These are phyloP conservation scores for Abrus pulchellus DNA, from an alignment of 306 rosid genomes.

Conservation along the genomic window DNA sequence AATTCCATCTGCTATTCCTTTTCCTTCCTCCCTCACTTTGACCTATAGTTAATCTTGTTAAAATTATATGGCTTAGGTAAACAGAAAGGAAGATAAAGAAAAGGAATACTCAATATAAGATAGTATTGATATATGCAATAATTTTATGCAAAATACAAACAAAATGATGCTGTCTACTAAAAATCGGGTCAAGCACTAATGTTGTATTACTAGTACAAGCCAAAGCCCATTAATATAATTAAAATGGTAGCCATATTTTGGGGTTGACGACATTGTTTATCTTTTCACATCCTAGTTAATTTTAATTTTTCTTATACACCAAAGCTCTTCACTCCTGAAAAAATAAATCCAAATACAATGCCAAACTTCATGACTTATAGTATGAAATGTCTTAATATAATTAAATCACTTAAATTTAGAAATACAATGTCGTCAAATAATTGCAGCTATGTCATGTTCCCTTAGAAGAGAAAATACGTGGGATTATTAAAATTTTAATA, in stretches of 20 bases:
- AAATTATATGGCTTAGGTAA: neutral
- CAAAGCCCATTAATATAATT: neutral
- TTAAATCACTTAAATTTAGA: neutral
- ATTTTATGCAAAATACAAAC: neutral
- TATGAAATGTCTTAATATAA: neutral
- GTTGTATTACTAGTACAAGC: constrained; percentile 4
- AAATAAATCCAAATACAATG: neutral
- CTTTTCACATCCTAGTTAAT: neutral
- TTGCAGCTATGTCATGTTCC: constrained; percentile 2
- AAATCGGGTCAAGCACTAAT: neutral
- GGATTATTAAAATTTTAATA: neutral
- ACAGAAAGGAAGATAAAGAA: neutral
- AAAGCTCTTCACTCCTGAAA: neutral
- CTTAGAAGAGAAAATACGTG: neutral
- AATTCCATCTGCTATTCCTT: neutral
- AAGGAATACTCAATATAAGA: neutral
- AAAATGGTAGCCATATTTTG: neutral
- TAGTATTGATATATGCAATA: neutral
- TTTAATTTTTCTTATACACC: neutral
- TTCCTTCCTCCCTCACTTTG: neutral
- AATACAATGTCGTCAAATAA: neutral
- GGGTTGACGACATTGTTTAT: constrained; percentile 1
- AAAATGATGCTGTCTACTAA: neutral
- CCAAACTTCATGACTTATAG: neutral
- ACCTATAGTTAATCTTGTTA: neutral